These are phyloP conservation scores for Fraxinus floribunda DNA, from an alignment of 305 asterid species.

Conservation along the genomic window DNA sequence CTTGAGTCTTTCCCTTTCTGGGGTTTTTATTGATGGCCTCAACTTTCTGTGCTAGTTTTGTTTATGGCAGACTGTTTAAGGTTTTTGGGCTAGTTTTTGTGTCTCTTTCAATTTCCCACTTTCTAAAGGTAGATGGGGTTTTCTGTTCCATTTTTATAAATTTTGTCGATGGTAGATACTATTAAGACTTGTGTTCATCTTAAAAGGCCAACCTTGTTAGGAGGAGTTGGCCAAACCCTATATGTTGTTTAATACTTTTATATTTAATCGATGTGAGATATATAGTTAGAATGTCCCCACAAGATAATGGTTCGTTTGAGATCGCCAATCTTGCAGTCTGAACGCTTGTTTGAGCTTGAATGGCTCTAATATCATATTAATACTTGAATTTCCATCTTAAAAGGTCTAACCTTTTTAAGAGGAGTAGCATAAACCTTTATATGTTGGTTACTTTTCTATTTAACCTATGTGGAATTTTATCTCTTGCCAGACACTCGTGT, in stretches of 20 bases:
- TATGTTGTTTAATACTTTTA: neutral
- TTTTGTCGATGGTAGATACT: neutral
- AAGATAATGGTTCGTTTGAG: neutral
- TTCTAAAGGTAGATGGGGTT: neutral
- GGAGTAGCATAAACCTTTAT: neutral
- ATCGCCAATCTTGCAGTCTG: neutral
- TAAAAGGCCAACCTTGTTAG: neutral
- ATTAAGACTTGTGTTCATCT: neutral
- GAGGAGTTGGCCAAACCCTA: neutral
- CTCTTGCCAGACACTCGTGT: neutral
- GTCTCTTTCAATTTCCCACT: neutral
- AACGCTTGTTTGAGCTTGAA: neutral
- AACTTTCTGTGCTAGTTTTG: neutral
- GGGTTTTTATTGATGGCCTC: neutral
- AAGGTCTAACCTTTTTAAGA: neutral
- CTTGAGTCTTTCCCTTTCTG: neutral
- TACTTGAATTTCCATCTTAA: neutral
- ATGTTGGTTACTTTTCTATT: neutral
- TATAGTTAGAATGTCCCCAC: neutral
- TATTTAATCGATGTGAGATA: neutral
- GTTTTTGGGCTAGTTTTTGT: neutral
- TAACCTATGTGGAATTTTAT: neutral
- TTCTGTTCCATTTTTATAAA: neutral
- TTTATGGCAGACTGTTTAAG: neutral
- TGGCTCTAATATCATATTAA: neutral